Evolutionary conservation across 2,329 filamentous ascomycete genomes (phyloP), one percentile per base, ranked within the genome.

Genomic region (Talaromyces amestolkiae): DNA sequence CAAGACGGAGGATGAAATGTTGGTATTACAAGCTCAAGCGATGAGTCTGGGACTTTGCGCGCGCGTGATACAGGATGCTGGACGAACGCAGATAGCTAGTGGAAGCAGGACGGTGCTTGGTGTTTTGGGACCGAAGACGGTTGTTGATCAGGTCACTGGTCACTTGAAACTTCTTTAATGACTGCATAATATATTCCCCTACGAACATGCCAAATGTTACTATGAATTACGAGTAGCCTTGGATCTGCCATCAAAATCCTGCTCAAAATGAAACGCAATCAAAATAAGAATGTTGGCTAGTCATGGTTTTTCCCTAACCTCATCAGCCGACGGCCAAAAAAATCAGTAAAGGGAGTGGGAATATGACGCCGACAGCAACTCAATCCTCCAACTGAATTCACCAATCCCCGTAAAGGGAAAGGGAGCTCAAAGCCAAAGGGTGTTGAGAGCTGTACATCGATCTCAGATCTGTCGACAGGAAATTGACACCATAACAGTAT

Each of bases 401-500:
- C 85, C 84, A 80, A 81, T 77, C 59, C 43, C 3, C 24, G 8
- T 31, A 58, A 51, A 64, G 64, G 65, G 47, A 67, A 53, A 80
- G 85, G 88, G 88, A 91, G 84, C 87, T 86, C 85, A 86, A 86
- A 86, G 85, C 84, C 74, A 71, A 73, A 76, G 81, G 74, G 74
- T 72, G 74, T 79, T 80, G 79, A 39, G 82, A 78, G 83, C 83
- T 81, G 79, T 82, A 73, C 70, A 74, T 95, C 86, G 75, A 79
- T 97, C 89, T 96, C 79, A 91, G 89, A 95, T 89, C 91, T 95
- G 93, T 96, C 92, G 91, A 93, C 91, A 88, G 90, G 91, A 93
- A 80, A 92, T 90, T 88, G 85, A 91, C 89, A 93, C 87, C 91
- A 92, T 88, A 79, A 74, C 71, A 80, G 74, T 76, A 79, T 41